Conservation (phyloP, 352 stramenopile genomes). For the Globisporangium paroecandrum region DNA sequence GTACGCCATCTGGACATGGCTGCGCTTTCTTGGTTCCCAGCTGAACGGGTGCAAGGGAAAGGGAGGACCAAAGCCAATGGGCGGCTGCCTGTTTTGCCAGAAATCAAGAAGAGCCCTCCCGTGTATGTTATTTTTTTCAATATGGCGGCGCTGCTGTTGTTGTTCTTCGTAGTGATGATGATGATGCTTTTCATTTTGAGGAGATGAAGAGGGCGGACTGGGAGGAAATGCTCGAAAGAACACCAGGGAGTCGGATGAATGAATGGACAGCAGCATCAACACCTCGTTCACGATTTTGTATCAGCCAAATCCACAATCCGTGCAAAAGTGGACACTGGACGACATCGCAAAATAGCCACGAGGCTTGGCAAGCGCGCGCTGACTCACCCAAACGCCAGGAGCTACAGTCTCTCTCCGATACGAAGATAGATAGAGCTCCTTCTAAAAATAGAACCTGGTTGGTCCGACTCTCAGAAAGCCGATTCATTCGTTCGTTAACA, state of each 20-base stretch:
- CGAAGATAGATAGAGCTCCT: too few species aligned
- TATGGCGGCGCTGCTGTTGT: not conserved
- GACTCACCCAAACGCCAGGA: not conserved
- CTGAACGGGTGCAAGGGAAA: not conserved
- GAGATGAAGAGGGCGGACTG: not conserved
- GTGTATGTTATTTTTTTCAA: not conserved
- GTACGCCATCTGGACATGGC: slow-evolving; percentile 1
- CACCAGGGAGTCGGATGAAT: not conserved
- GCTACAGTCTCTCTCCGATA: not conserved
- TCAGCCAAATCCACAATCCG: too few species aligned
- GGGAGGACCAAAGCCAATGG: not conserved
- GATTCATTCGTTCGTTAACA: not conserved
- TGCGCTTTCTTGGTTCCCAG: slow-evolving; percentile 5
- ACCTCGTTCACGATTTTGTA: not conserved
- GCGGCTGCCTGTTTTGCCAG: not conserved
- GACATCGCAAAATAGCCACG: not conserved
- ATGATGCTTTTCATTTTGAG: not conserved
- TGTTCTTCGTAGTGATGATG: not conserved
- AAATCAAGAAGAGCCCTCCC: not conserved
- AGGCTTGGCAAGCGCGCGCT: not conserved
- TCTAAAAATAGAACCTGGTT: not conserved
- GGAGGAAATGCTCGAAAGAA: not conserved
- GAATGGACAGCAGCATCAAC: not conserved
- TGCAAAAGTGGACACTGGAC: too few species aligned
- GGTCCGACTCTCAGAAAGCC: not conserved